Conservation (phyloP, 1,284 basidiomycete species). For the Butyriboletus appendiculatus region DNA sequence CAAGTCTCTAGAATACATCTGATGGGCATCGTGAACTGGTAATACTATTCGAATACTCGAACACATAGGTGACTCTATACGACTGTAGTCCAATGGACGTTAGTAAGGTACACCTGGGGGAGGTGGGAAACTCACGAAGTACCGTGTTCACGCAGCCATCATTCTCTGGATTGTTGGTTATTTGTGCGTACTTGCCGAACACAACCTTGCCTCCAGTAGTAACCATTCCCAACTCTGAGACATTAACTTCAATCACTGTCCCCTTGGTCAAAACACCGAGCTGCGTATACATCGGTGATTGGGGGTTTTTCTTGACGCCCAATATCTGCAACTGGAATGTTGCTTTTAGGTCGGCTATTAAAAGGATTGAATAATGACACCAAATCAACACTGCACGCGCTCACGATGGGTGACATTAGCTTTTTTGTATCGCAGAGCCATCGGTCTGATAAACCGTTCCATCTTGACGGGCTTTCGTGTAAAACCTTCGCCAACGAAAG, state of each 20-base stretch:
- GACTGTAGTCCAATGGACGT: slow-evolving; percentile 18
- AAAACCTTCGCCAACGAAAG: slow-evolving; percentile 98
- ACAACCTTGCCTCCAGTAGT: slow-evolving; percentile 97
- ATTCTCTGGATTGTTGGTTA: slow-evolving; percentile 96
- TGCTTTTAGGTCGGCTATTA: slow-evolving; percentile 89
- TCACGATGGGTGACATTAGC: slow-evolving; percentile 98
- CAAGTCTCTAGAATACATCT: slow-evolving; percentile 15
- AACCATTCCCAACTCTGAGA: slow-evolving; percentile 95
- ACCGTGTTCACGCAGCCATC: slow-evolving; percentile 97
- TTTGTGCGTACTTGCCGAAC: slow-evolving; percentile 93
- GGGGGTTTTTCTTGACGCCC: slow-evolving; percentile 99
- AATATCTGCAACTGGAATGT: slow-evolving; percentile 99
- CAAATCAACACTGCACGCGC: slow-evolving; percentile 34
- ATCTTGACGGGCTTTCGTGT: slow-evolving; percentile 99
- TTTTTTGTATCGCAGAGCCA: slow-evolving; percentile 97
- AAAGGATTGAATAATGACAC: slow-evolving; percentile 7
- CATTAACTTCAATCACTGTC: slow-evolving; percentile 98
- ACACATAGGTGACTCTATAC: slow-evolving; percentile 18
- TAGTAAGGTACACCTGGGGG: not conserved
- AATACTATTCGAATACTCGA: not conserved
- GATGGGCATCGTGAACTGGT: not conserved
- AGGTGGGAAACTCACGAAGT: slow-evolving; percentile 58
- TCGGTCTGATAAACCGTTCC: slow-evolving; percentile 97
- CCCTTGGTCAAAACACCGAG: slow-evolving; percentile 98
- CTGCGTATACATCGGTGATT: slow-evolving; percentile 96